phyloP scores from a whole-genome alignment of 2,329 filamentous ascomycete genomes.

The Fusarium nygamai region DNA sequence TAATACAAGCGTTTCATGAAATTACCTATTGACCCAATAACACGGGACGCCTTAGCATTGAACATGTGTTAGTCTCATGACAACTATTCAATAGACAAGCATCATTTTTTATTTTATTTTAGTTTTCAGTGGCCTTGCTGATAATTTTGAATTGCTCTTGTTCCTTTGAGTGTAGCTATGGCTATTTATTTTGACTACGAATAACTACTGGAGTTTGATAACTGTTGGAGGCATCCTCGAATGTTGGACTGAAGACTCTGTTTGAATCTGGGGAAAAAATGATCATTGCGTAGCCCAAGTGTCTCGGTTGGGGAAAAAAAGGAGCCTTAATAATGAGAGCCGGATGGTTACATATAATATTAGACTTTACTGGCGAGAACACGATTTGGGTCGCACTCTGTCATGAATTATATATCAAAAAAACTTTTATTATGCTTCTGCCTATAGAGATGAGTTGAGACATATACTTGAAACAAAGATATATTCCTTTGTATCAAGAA shows the following conservation, averaged over 20 bases:
- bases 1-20: conserved; percentile 8
- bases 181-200: neutral
- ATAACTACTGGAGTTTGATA: too few relatives aligned
- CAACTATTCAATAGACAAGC: neutral
- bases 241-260: neutral
- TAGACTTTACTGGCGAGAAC: neutral
- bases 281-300: neutral
- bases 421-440: neutral
- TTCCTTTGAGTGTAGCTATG: neutral
- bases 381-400: neutral
- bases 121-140: neutral
- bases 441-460: neutral
- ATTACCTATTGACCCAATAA: neutral
- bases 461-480: neutral
- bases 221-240: neutral
- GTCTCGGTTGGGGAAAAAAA: too few relatives aligned
- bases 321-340: neutral
- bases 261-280: neutral
- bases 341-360: neutral
- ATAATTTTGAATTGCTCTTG: neutral
- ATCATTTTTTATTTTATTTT: neutral
- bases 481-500: neutral
- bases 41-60: neutral
- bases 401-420: neutral
- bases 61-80: neutral